Evolutionary conservation across 1,284 basidiomycete species (phyloP).

Genomic region (Microbotryum violaceum): DNA sequence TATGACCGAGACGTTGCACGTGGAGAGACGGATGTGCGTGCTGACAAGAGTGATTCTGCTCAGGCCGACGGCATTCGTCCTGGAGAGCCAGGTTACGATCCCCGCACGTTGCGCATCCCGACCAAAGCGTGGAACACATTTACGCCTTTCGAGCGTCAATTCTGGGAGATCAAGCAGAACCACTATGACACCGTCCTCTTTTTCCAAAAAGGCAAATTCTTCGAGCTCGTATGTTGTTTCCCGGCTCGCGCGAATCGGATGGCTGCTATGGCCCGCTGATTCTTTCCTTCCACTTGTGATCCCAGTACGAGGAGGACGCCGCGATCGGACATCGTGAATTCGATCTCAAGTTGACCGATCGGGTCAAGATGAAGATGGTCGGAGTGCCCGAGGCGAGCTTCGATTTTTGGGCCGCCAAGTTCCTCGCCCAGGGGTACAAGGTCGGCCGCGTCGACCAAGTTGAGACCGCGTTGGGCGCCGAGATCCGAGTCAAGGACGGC

Average conservation of each 20-base stretch:
- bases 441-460: slow-evolving; percentile 92
- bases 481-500: slow-evolving; percentile 46
- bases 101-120: slow-evolving; percentile 79
- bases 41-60: slow-evolving; percentile 5
- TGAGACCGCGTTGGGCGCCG: slow-evolving; percentile 71
- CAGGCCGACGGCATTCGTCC: slow-evolving; percentile 78
- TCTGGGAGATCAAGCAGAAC: slow-evolving; percentile 96
- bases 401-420: slow-evolving; percentile 78
- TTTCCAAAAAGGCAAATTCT: slow-evolving; percentile 81
- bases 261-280: background rate
- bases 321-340: slow-evolving; percentile 80
- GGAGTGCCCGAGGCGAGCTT: slow-evolving; percentile 90
- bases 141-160: slow-evolving; percentile 94
- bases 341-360: slow-evolving; percentile 78
- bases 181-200: slow-evolving; percentile 66
- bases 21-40: background rate
- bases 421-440: slow-evolving; percentile 31
- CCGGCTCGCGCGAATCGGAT: background rate
- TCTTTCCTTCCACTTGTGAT: background rate
- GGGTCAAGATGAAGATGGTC: slow-evolving; percentile 99
- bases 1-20: background rate
- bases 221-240: slow-evolving; percentile 28
- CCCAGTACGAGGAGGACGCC: slow-evolving; percentile 82
- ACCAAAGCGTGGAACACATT: slow-evolving; percentile 70
- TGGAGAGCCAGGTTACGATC: slow-evolving; percentile 82